Conservation (phyloP, 495 filamentous ascomycete genomes). For the Haplographium delicatum region DNA sequence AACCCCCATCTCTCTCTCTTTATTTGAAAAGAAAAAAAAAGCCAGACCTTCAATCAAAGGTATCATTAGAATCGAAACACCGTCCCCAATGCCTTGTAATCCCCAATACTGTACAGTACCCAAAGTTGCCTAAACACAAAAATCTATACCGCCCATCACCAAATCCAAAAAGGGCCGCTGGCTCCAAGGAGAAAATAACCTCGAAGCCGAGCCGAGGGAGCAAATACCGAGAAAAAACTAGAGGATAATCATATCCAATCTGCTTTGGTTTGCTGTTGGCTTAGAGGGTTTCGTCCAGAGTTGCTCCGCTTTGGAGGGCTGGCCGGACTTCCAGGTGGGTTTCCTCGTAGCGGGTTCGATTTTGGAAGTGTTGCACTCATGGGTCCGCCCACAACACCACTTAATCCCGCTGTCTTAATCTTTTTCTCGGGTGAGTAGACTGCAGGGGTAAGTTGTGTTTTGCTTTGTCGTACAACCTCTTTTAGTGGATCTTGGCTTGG, state of each 20-base stretch:
- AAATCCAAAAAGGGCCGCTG: too few relatives aligned
- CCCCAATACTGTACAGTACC: too few relatives aligned
- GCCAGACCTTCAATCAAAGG: too few relatives aligned
- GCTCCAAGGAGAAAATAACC: too few relatives aligned
- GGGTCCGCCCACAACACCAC: background rate
- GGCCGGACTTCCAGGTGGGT: background rate
- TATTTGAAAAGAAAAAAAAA: too few relatives aligned
- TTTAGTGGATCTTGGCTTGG: background rate
- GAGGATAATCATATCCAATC: conserved; percentile 7
- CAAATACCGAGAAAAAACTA: background rate
- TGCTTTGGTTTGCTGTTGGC: conserved; percentile 1
- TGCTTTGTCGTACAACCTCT: background rate
- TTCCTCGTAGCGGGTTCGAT: background rate
- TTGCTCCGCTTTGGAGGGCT: conserved; percentile 4
- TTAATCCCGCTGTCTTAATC: background rate
- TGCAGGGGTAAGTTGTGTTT: conserved; percentile 18
- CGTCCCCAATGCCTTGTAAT: too few relatives aligned
- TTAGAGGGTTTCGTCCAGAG: background rate
- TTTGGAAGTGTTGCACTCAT: conserved; percentile 4
- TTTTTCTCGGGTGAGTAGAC: conserved; percentile 24
- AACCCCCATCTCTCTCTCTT: too few relatives aligned
- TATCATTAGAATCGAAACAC: too few relatives aligned
- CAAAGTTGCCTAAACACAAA: too few relatives aligned
- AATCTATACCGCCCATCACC: too few relatives aligned
- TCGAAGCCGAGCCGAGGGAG: background rate